A percentile compares a stretch with the other conserved stretches of the same genome.
These are phyloP conservation scores for Aspergillus arachidicola DNA, from an alignment of 2,329 filamentous ascomycete species.

Conservation along the genomic window DNA sequence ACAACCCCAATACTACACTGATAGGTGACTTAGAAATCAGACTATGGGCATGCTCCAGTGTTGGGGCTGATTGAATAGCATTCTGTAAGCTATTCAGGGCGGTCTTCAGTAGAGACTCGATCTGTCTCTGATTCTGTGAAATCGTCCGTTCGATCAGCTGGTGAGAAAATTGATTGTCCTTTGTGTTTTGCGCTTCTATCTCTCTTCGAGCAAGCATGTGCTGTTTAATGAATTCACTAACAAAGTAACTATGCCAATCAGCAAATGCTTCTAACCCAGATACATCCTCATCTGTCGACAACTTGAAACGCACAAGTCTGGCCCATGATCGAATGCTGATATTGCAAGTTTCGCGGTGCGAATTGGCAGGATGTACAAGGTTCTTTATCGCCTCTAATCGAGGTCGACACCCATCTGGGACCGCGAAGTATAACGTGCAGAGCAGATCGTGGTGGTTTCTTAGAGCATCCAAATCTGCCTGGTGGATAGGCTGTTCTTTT, in stretches of 20 bases:
- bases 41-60: slow-evolving; percentile 43
- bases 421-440: slow-evolving; percentile 61
- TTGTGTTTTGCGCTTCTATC: slow-evolving; percentile 55
- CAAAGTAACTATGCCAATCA: slow-evolving; percentile 58
- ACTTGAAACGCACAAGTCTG: slow-evolving; percentile 59
- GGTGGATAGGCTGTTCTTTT: slow-evolving; percentile 57
- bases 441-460: slow-evolving; percentile 65
- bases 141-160: slow-evolving; percentile 56
- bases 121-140: slow-evolving; percentile 58
- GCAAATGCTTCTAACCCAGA: slow-evolving; percentile 52
- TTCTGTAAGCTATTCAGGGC: slow-evolving; percentile 54
- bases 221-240: slow-evolving; percentile 55
- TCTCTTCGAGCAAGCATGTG: slow-evolving; percentile 60
- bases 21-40: slow-evolving; percentile 50
- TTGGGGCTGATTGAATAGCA: slow-evolving; percentile 48
- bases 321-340: slow-evolving; percentile 62
- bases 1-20: slow-evolving; percentile 53
- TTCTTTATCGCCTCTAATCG: slow-evolving; percentile 54
- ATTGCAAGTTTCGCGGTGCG: slow-evolving; percentile 62
- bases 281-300: slow-evolving; percentile 54
- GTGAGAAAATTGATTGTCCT: slow-evolving; percentile 44
- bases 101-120: slow-evolving; percentile 57
- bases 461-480: slow-evolving; percentile 59
- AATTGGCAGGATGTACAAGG: slow-evolving; percentile 59
- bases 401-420: slow-evolving; percentile 57